A percentile compares a stretch with the other conserved stretches of the same genome.
Conservation (phyloP, 2,329 filamentous ascomycete genomes). For the Capronia americana region DNA sequence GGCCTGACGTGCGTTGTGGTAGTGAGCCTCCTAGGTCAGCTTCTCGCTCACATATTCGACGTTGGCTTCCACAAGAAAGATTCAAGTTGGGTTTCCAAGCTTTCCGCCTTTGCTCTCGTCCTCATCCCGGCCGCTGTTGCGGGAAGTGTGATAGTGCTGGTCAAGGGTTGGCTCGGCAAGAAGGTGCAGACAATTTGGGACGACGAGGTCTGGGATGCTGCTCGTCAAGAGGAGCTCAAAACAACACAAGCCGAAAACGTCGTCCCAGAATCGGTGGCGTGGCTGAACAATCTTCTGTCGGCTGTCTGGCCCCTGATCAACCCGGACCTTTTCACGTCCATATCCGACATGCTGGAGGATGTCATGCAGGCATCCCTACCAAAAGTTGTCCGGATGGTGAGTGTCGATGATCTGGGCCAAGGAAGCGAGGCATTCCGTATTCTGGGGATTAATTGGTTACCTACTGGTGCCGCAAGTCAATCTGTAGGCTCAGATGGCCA, state of each 20-base stretch:
- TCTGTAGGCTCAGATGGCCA: slow-evolving; percentile 66
- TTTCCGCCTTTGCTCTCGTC: slow-evolving; percentile 4
- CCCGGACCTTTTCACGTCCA: slow-evolving; percentile 72
- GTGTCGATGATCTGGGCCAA: slow-evolving; percentile 76
- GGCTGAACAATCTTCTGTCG: slow-evolving; percentile 72
- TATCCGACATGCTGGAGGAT: slow-evolving; percentile 76
- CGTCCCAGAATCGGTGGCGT: slow-evolving; percentile 70
- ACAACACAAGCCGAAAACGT: slow-evolving; percentile 43
- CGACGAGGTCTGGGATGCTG: slow-evolving; percentile 72
- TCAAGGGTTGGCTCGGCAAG: slow-evolving; percentile 66
- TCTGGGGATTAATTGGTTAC: slow-evolving; percentile 74
- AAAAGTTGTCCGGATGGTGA: slow-evolving; percentile 73
- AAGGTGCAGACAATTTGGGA: slow-evolving; percentile 69
- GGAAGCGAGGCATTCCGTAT: slow-evolving; percentile 74
- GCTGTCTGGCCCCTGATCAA: slow-evolving; percentile 78
- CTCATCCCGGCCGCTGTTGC: slow-evolving; percentile 26
- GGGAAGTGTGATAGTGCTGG: slow-evolving; percentile 48
- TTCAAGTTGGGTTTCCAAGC: slow-evolving; percentile 13
- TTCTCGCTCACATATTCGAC: slow-evolving; percentile 20
- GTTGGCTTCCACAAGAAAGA: slow-evolving; percentile 14
- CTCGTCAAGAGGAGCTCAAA: slow-evolving; percentile 54
- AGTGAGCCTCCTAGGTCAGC: slow-evolving; percentile 30
- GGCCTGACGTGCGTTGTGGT: slow-evolving; percentile 40
- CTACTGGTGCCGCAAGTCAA: slow-evolving; percentile 70
- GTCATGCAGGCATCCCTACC: slow-evolving; percentile 80